Base-by-base conservation (phyloP, 305 asterid species). In the Fraxinus baroniana region DNA sequence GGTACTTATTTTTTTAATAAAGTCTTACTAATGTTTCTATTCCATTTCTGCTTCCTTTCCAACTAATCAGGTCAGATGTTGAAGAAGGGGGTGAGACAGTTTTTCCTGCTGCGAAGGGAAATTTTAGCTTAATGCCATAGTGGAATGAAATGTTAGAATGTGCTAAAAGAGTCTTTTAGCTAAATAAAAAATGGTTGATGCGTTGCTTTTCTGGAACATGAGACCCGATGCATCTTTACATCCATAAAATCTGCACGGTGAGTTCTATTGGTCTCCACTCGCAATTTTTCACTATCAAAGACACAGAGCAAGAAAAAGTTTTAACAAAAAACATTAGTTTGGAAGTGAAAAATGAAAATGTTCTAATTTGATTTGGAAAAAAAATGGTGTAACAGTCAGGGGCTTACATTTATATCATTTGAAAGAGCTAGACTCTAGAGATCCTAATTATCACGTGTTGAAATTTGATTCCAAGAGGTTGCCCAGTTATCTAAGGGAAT, bases 41-140 rank as follows among this genome's bases (percentile, higher is more conserved):
- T 17, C 60, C 35, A 28, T 68, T 24, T 55, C 33, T 28, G 28
- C 57, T 35, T 32, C 12, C 30, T 79, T 2, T 80, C 49, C 71
- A 74, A 83, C 18, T 78, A 52, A 66, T 87, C 93, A 94, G 97
- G 79, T 92, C 97, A 64, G 97, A 91, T 85, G 96, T 94, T 78
- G 98, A 93, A 89, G 97, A 92, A 89, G 98, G 97, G 22, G 98
- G 98, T 15, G 97, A 94, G 85, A 94, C 97, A 6, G 88, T 94
- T 78, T 93, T 94, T 18, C 98, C 98, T 36, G 84, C 84, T n/a
- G 92, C 93, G 4, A 87, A 74, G 75, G 94, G 92, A 26, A 91
- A 90, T 79, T 93, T 86, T 55, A 92, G 93, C 87, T 66, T 84
- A 4, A 8, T 5, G 66, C 90, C 90, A 5, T 88, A 90, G 76